phyloP scores from a whole-genome alignment of 2,329 filamentous ascomycete genomes.

The Pseudomassariella vexata region DNA sequence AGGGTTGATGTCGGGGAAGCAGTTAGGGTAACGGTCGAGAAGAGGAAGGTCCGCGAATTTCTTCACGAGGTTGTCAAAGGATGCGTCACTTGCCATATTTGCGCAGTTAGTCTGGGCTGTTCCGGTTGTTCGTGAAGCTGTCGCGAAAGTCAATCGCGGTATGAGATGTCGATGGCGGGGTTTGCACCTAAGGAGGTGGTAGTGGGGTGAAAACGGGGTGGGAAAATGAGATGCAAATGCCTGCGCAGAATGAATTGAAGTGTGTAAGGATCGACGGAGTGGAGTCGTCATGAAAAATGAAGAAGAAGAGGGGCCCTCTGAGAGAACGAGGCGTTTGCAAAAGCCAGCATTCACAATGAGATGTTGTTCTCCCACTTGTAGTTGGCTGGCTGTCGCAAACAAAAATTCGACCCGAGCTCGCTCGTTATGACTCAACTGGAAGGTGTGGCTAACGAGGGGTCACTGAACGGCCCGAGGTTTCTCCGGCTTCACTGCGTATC shows the following conservation, averaged over 20 bases:
- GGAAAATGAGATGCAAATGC: neutral
- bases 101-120: neutral
- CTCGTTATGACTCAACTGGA: no score
- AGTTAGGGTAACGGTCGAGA: slow-evolving; percentile 43
- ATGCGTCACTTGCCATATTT: slow-evolving; percentile 14
- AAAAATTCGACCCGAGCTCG: no score
- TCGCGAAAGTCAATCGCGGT: neutral
- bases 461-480: no score
- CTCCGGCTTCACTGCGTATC: no score
- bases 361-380: no score
- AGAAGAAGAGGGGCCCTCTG: no score
- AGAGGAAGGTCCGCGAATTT: slow-evolving; percentile 16
- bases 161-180: slow-evolving; percentile 8
- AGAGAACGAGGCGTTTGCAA: no score
- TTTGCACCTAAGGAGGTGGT: slow-evolving; percentile 6
- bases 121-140: neutral
- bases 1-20: slow-evolving; percentile 65
- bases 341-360: no score
- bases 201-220: slow-evolving; percentile 8
- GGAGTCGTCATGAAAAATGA: no score
- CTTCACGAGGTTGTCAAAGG: slow-evolving; percentile 16
- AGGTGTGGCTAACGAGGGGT: no score
- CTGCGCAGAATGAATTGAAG: slow-evolving; percentile 2
- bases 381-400: no score
- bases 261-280: no score